These are phyloP conservation scores for Colletotrichum tropicicola DNA, from an alignment of 2,329 filamentous ascomycete genomes.

Conservation along the genomic window DNA sequence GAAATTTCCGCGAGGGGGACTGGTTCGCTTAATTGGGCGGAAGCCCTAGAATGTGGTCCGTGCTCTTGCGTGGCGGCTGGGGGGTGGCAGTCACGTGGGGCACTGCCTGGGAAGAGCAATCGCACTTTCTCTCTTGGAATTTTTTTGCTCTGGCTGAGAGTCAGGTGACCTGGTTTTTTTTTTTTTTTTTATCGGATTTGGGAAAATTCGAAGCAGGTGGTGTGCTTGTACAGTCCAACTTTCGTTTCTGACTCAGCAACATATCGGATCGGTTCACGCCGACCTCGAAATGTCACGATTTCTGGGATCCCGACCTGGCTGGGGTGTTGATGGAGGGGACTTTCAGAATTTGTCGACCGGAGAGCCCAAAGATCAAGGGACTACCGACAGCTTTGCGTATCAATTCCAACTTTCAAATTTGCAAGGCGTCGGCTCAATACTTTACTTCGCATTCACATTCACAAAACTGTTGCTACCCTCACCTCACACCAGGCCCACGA, in stretches of 20 bases:
- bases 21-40: conserved; percentile 52
- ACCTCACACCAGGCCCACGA: conserved; percentile 5
- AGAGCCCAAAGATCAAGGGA: too few relatives aligned
- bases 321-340: too few relatives aligned
- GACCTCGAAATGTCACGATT: not conserved
- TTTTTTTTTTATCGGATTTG: too few relatives aligned
- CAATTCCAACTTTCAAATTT: too few relatives aligned
- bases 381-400: too few relatives aligned
- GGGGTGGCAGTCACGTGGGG: conserved; percentile 8
- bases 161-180: too few relatives aligned
- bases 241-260: conserved; percentile 12
- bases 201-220: too few relatives aligned
- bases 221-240: conserved; percentile 18
- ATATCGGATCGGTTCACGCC: not conserved
- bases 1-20: conserved; percentile 27
- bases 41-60: conserved; percentile 49
- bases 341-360: too few relatives aligned
- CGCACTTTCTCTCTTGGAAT: not conserved
- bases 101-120: not conserved
- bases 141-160: not conserved
- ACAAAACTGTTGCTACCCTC: too few relatives aligned
- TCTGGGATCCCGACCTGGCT: not conserved
- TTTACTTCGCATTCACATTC: not conserved
- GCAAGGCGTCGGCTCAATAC: too few relatives aligned
- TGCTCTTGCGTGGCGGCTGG: not conserved